Evolutionary conservation across 2,329 filamentous ascomycete species (phyloP).

Genomic region (Diaporthe eres): DNA sequence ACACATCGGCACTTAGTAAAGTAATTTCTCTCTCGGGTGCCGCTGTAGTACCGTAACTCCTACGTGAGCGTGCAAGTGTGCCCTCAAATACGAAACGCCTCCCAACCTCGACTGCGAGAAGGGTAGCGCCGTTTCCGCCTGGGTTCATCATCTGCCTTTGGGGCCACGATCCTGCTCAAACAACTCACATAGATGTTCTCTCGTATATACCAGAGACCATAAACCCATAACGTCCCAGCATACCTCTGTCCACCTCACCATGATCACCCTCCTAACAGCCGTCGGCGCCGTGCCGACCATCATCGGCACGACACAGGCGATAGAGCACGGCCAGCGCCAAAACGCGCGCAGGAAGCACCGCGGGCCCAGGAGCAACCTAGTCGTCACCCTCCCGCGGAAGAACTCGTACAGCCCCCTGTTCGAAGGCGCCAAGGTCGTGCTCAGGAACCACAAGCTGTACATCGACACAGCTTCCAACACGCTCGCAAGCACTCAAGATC

Average conservation of each 20-base stretch:
- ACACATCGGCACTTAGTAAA: neutral
- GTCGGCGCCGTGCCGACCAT: slow-evolving; percentile 3
- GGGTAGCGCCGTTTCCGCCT: neutral
- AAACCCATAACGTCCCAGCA: neutral
- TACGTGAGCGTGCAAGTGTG: neutral
- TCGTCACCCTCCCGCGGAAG: neutral
- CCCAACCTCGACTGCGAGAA: neutral
- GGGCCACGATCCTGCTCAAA: accelerated
- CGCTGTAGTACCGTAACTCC: neutral
- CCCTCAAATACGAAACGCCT: neutral
- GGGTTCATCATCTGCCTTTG: neutral
- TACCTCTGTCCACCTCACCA: neutral
- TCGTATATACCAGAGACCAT: neutral
- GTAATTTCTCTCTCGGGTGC: neutral
- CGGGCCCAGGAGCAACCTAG: neutral
- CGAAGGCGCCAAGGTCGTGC: neutral
- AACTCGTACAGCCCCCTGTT: neutral
- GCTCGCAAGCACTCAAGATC: neutral
- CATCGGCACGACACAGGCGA: neutral
- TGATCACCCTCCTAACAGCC: neutral
- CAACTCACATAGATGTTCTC: too few species aligned
- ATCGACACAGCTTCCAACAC: neutral
- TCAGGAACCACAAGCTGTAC: slow-evolving; percentile 6
- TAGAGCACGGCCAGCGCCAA: neutral
- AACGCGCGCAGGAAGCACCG: neutral